Evolutionary conservation across 1,284 basidiomycete genomes (phyloP).

Genomic region (Cystobasidium slooffiae): DNA sequence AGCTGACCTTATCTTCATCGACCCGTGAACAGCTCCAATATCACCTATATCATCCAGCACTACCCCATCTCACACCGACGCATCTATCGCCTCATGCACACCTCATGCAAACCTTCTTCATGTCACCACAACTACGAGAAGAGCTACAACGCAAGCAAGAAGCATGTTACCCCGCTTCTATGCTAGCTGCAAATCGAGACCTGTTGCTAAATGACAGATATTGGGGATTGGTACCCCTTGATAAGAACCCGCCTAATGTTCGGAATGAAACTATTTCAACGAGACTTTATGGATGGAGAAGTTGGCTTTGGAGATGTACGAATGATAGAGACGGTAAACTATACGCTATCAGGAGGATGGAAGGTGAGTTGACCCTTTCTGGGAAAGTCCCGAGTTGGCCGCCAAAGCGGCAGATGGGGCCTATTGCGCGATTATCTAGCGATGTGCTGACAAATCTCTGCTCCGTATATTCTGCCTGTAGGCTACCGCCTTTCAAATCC

Average conservation of each 20-base stretch:
- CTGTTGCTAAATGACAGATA: constrained; percentile 46
- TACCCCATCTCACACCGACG: constrained; percentile 61
- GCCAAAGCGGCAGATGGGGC: no score
- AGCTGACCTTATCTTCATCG: no score
- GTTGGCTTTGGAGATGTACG: constrained; percentile 56
- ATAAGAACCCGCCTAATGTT: constrained; percentile 44
- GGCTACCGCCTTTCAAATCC: constrained; percentile 84
- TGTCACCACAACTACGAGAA: constrained; percentile 75
- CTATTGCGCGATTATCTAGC: no score
- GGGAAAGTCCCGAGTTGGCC: not conserved
- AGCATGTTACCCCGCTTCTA: constrained; percentile 55
- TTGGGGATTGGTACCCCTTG: constrained; percentile 48
- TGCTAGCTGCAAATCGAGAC: constrained; percentile 10
- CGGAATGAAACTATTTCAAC: constrained; percentile 5
- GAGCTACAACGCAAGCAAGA: constrained; percentile 81
- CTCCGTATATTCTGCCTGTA: constrained; percentile 50
- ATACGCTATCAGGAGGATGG: constrained; percentile 63
- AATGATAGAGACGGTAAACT: constrained; percentile 80
- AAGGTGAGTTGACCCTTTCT: constrained; percentile 21
- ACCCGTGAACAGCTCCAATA: no score
- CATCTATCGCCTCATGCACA: constrained; percentile 56
- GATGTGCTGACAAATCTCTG: not conserved
- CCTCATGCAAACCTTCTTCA: constrained; percentile 63
- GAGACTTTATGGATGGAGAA: constrained; percentile 38
- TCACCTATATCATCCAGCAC: constrained; percentile 78